A percentile compares a stretch with the other conserved stretches of the same genome.
phyloP scores from a whole-genome alignment of 1,284 basidiomycete species.

The Fomitiporia mediterranea region DNA sequence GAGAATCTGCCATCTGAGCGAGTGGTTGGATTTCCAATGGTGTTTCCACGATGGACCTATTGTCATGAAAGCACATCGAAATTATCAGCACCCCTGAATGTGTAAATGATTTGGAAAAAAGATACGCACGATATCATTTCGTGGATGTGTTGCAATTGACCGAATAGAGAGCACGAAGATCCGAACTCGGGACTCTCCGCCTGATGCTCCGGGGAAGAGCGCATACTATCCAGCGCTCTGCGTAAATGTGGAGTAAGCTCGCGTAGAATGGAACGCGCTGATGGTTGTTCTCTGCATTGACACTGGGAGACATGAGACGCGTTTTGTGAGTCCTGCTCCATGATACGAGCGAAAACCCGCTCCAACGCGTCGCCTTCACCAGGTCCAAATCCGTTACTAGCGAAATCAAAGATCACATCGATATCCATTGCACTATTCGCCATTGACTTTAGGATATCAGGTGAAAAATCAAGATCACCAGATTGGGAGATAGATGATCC shows the following conservation, averaged over 20 bases:
- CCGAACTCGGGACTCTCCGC: not conserved
- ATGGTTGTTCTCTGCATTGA: conserved; percentile 13
- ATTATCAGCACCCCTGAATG: too few relatives aligned
- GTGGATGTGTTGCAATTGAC: conserved; percentile 7
- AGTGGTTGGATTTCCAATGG: not conserved
- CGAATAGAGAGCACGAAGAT: conserved; percentile 5
- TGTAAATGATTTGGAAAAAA: not conserved
- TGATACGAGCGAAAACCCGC: conserved; percentile 12
- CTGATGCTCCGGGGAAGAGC: conserved; percentile 15
- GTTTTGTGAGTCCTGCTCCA: conserved; percentile 8
- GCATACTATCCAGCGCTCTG: conserved; percentile 11
- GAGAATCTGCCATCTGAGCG: not conserved
- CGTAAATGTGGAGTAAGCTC: conserved; percentile 17
- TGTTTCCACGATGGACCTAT: conserved; percentile 16
- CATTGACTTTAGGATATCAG: not conserved
- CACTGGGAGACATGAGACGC: conserved; percentile 2
- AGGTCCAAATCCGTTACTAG: not conserved
- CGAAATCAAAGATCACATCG: conserved; percentile 7
- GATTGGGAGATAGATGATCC: not conserved
- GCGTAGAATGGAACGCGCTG: conserved; percentile 12
- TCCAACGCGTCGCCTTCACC: conserved; percentile 12
- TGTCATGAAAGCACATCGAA: not conserved
- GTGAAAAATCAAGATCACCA: not conserved
- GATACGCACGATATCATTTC: conserved; percentile 12
- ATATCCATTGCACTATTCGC: not conserved